Base-by-base conservation (phyloP, 257 asterid species). In the Catharanthus roseus region DNA sequence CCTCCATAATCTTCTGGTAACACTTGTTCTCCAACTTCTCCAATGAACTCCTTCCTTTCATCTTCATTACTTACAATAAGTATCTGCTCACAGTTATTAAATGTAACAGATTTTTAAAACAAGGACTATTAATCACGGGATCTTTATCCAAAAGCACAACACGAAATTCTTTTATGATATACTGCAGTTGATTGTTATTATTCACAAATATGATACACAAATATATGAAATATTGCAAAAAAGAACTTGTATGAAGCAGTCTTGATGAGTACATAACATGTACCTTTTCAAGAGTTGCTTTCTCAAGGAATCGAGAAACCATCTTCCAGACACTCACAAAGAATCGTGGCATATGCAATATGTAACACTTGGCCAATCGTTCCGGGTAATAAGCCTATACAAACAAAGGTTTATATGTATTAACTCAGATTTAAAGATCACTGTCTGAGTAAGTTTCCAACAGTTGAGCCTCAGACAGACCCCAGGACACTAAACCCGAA, bases 1-100 rank as follows among this genome's bases (percentile, higher is more conserved):
- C 97, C 96, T 15, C 95, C 97, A 67, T 87, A 86, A 76, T 86
- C 93, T 81, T 82, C 96, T 0, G 93, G 91, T 76, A 91, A 79
- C 10, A 72, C 83, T 41, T 85, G 95, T 76, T 87, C 92, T 4
- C 93, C 89, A 1, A 91, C 66, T 13, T 85, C 83, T 70, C 75
- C 23, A 12, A 79, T 21, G 68, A 89, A 75, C 28, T 85, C 80
- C 76, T 53, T 65, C 51, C 56, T 75, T 69, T 89, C 88, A 66
- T 85, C 95, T 60, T 91, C 96, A 61, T 70, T 87, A 2, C 69
- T 82, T 71, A 89, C 91, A 5, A 85, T 84, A 62, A 84, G 81
- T 28, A 89, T 69, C 96, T 91, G 85, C 18, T 15, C 38, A 70
- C 4, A 38, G n/a, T n/a, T n/a, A n/a, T n/a, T n/a, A n/a, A n/a